phyloP scores from a whole-genome alignment of 148 eudicot species.

The Camellia sinensis region DNA sequence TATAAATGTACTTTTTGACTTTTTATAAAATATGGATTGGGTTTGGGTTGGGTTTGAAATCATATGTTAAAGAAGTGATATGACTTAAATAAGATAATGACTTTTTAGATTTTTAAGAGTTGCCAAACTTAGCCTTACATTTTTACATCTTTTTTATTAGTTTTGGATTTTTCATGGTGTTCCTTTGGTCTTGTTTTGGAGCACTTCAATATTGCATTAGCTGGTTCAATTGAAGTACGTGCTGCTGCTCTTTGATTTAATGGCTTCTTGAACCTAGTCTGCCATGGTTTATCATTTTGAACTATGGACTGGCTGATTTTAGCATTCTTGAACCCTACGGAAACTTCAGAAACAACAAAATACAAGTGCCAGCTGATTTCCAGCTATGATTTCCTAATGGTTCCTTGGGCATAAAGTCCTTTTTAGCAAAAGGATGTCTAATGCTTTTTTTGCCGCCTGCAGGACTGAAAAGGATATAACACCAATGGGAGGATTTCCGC shows the following conservation, averaged over 20 bases:
- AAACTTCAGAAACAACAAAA: too few species aligned
- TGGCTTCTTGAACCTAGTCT: neutral
- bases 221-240: too few species aligned
- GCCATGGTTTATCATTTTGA: neutral
- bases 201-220: neutral
- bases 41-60: too few species aligned
- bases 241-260: too few species aligned
- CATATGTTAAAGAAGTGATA: too few species aligned
- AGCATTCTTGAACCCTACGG: neutral
- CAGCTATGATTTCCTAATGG: neutral
- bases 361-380: neutral
- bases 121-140: too few species aligned
- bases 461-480: constrained; percentile 55
- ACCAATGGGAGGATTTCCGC: constrained; percentile 51
- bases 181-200: neutral
- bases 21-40: too few species aligned
- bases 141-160: neutral
- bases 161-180: neutral
- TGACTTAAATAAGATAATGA: too few species aligned
- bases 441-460: neutral
- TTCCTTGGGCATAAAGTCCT: neutral
- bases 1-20: too few species aligned
- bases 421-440: too few species aligned
- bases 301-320: neutral
- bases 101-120: too few species aligned